Conservation (phyloP, 805 yeast species). For the Starmera amethionina region DNA sequence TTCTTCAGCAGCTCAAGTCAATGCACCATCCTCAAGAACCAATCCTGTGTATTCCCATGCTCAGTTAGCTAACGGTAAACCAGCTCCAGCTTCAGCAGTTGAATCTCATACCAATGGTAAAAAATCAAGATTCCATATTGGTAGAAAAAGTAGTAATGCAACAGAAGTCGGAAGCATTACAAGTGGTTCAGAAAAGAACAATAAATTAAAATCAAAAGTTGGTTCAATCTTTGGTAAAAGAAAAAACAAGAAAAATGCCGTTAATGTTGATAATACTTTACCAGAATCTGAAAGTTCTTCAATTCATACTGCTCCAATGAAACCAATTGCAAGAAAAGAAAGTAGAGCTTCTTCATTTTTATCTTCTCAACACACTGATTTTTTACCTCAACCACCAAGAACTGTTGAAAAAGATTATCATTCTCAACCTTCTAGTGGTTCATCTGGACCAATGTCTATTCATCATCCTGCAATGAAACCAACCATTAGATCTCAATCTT, state of each 20-base stretch:
- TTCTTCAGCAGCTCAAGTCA: slow-evolving; percentile 9
- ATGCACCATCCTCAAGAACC: background rate
- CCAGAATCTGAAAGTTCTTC: slow-evolving; percentile 20
- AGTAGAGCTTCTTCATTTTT: slow-evolving; percentile 14
- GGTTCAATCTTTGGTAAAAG: slow-evolving; percentile 70
- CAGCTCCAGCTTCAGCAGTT: background rate
- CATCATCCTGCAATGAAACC: background rate
- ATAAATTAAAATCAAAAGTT: slow-evolving; percentile 52
- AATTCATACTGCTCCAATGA: slow-evolving; percentile 6
- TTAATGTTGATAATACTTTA: slow-evolving; percentile 7
- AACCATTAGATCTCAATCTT: background rate
- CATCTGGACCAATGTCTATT: too few relatives aligned
- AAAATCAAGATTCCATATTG: background rate
- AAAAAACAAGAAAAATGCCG: slow-evolving; percentile 30
- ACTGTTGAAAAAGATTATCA: background rate
- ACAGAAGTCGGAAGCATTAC: slow-evolving; percentile 6
- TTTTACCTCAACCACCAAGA: background rate
- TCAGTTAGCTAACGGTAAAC: background rate
- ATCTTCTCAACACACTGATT: slow-evolving; percentile 1
- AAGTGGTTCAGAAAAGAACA: slow-evolving; percentile 21
- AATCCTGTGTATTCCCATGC: background rate
- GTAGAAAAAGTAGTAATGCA: background rate
- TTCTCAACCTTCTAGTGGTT: background rate
- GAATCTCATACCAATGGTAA: background rate
- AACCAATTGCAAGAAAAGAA: slow-evolving; percentile 5